Base-by-base conservation (phyloP, 495 filamentous ascomycete genomes). In the Staphylotrichum tortipilum region DNA sequence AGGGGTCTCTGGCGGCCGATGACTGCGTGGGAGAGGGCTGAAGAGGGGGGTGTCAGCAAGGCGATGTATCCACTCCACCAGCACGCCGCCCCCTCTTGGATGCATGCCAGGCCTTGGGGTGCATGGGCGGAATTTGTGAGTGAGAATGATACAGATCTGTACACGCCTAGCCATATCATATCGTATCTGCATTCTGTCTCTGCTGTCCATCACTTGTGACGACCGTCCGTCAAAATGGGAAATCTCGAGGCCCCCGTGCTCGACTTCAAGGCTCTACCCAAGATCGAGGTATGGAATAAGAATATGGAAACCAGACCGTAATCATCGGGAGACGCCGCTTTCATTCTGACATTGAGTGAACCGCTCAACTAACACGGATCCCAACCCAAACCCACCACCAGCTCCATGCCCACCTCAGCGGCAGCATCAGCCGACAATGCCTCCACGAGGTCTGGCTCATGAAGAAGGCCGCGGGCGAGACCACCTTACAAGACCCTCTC, bases 371-470 rank as follows among this genome's bases (percentile, higher is more conserved):
- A 7, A 44, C 14, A 22, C 10, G 7, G 0, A 14, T 18, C 31
- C 36, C 19, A 15, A 17, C 53, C 35, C 35, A n/a, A n/a, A n/a
- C n/a, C n/a, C n/a, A n/a, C n/a, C n/a, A 29, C 7, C 58, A 91
- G 83, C 75, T 94, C 15, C 88, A 94, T 55, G 88, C 88, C 50
- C 88, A 92, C 65, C 77, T 94, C 28, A 85, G 78, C 36, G 87
- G 88, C 38, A 88, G 84, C 62, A 89, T 92, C 66, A 84, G 79
- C 61, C 79, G 80, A 12, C 64, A 82, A 68, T 83, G 78, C 46
- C 78, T 92, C 1, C 84, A 91, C 59, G 78, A 87, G 34, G 78
- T 92, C 56, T 94, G 86, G 84, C 43, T 65, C 33, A 59, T 62
- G 39, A 84, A 82, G 63, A 79, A 77, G 41, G 65, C 64, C 7